A percentile compares a stretch with the other conserved stretches of the same genome.
phyloP scores from a whole-genome alignment of 169 alveolate genomes.

The Plasmodium falciparum region DNA sequence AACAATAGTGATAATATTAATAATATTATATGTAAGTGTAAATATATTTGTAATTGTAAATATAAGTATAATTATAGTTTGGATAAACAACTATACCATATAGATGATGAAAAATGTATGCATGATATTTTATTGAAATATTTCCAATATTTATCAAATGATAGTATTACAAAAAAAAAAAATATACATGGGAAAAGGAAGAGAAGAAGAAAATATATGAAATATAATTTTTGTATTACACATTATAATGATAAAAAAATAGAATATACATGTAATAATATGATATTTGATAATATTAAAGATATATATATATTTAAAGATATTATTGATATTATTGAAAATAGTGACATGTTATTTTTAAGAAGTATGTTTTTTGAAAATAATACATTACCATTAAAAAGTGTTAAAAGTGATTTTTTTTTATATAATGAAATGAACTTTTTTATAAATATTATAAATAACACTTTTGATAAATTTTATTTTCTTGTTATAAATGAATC shows the following conservation, averaged over 20 bases:
- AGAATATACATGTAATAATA: conserved; percentile 47
- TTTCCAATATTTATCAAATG: not conserved
- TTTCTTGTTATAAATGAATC: conserved; percentile 45
- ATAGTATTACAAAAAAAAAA: not conserved
- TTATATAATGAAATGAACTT: conserved; percentile 55
- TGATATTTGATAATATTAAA: conserved; percentile 44
- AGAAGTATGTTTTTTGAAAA: conserved; percentile 48
- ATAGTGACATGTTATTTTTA: conserved; percentile 54
- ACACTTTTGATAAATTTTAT: conserved; percentile 58
- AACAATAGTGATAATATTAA: not conserved
- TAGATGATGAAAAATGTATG: not conserved
- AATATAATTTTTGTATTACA: conserved; percentile 11
- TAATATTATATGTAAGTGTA: too few species aligned
- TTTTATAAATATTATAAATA: conserved; percentile 27
- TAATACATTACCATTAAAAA: conserved; percentile 30
- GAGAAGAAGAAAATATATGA: not conserved
- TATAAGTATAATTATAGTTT: not conserved
- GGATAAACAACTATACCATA: not conserved
- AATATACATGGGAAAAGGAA: not conserved
- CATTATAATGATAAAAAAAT: conserved; percentile 43
- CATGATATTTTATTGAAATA: too few species aligned
- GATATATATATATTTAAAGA: conserved; percentile 33
- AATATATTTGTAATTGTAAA: not conserved
- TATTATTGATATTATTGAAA: conserved; percentile 47
- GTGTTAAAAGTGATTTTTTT: conserved; percentile 17